Conservation (phyloP, 1,139 yeast genomes). For the Debaryomyces psychrophilus region DNA sequence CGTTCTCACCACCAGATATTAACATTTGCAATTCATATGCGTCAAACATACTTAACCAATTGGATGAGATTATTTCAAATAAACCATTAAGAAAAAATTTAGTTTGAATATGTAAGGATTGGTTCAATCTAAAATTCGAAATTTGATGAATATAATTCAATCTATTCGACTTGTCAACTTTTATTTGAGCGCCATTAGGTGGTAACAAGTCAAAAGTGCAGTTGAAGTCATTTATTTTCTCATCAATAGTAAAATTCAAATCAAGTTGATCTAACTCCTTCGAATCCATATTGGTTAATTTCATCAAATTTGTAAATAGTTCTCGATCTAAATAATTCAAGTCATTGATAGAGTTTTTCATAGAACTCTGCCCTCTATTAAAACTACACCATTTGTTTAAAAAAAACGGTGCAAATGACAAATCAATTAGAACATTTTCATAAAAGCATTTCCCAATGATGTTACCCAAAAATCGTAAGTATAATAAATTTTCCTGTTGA, state of each 20-base stretch:
- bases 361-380: conserved; percentile 19
- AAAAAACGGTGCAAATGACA: conserved; percentile 86
- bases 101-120: conserved; percentile 60
- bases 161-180: conserved; percentile 64
- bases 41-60: conserved; percentile 85
- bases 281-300: conserved; percentile 58
- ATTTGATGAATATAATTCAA: conserved; percentile 76
- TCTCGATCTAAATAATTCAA: conserved; percentile 70
- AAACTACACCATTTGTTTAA: conserved; percentile 66
- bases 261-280: conserved; percentile 63
- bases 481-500: conserved; percentile 38
- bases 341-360: conserved; percentile 75
- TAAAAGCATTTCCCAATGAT: conserved; percentile 89
- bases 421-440: conserved; percentile 79
- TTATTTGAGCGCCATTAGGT: conserved; percentile 52
- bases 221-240: conserved; percentile 39
- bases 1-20: conserved; percentile 77
- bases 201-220: conserved; percentile 61
- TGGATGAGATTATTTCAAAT: conserved; percentile 63
- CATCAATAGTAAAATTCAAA: conserved; percentile 65
- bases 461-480: conserved; percentile 71
- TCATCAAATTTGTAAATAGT: conserved; percentile 65
- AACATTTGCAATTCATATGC: conserved; percentile 81
- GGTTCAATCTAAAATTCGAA: conserved; percentile 79
- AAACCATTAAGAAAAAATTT: conserved; percentile 72